phyloP scores from a whole-genome alignment of 2,329 filamentous ascomycete species.

The Paecilomyces sp. region DNA sequence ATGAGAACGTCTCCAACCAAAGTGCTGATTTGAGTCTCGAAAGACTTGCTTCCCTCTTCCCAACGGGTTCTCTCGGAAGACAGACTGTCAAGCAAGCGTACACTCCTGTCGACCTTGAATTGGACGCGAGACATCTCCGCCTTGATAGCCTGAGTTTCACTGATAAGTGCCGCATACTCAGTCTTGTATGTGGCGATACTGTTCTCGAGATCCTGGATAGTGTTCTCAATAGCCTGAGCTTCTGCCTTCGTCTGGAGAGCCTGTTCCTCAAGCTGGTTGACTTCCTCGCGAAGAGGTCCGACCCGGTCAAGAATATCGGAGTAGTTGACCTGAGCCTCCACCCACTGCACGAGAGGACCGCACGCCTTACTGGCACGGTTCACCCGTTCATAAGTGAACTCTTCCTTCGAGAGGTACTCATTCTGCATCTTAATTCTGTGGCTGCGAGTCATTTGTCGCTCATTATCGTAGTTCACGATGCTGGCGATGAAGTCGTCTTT shows the following conservation, averaged over 20 bases:
- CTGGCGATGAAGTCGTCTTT: constrained; percentile 95
- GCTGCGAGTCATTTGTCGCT: constrained; percentile 80
- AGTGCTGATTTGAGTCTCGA: constrained; percentile 95
- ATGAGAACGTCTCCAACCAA: constrained; percentile 92
- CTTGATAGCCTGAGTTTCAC: constrained; percentile 96
- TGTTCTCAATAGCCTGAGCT: constrained; percentile 83
- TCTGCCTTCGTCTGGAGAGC: constrained; percentile 89
- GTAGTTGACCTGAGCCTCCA: constrained; percentile 91
- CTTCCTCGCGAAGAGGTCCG: constrained; percentile 85
- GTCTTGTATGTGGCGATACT: constrained; percentile 94
- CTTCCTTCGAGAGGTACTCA: constrained; percentile 84
- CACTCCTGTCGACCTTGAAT: constrained; percentile 96
- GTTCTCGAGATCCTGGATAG: constrained; percentile 72
- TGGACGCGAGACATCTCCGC: constrained; percentile 92
- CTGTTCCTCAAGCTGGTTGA: constrained; percentile 76
- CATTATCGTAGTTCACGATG: constrained; percentile 96
- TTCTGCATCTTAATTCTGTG: constrained; percentile 84
- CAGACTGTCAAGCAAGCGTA: constrained; percentile 85
- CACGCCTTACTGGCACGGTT: constrained; percentile 95
- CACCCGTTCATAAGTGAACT: constrained; percentile 94
- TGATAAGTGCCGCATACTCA: constrained; percentile 92
- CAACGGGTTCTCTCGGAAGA: constrained; percentile 89
- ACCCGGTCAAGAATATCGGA: constrained; percentile 95
- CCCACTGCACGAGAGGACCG: constrained; percentile 95
- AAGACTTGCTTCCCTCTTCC: constrained; percentile 96